Percentiles rank a stretch among this genome's conserved stretches.
Conservation (phyloP, 352 stramenopile genomes). For the Salisapilia sapeloensis region DNA sequence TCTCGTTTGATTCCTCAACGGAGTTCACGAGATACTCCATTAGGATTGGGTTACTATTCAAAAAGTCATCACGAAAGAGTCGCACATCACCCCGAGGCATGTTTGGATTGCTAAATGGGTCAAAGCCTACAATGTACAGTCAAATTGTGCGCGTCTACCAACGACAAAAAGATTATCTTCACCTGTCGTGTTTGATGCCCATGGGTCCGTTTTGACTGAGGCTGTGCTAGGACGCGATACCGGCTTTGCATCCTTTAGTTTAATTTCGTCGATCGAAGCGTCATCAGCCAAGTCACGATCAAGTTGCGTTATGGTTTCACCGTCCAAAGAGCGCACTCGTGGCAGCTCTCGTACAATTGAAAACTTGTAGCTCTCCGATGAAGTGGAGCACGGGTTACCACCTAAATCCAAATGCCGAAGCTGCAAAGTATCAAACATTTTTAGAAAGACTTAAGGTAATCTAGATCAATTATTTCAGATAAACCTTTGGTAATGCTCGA, state of each 20-base stretch:
- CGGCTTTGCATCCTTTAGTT: constrained; percentile 1
- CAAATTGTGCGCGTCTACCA: constrained; percentile 1
- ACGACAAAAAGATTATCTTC: neutral
- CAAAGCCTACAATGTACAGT: constrained; percentile 8
- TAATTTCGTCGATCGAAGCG: constrained; percentile 12
- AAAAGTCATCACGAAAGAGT: constrained; percentile 69
- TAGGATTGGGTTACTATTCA: constrained; percentile 73
- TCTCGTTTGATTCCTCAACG: constrained; percentile 2
- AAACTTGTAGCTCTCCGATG: constrained; percentile 60
- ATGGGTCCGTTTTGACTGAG: constrained; percentile 1
- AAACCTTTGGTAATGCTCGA: constrained; percentile 25
- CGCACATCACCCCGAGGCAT: constrained; percentile 66
- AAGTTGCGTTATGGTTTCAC: constrained; percentile 47
- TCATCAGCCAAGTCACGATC: constrained; percentile 64
- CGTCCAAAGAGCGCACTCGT: constrained; percentile 50
- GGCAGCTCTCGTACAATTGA: constrained; percentile 34
- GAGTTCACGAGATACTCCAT: constrained; percentile 47
- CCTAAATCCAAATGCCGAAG: constrained; percentile 51
- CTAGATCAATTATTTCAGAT: neutral
- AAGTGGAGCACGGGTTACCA: constrained; percentile 49
- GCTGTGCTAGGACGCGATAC: too few relatives aligned
- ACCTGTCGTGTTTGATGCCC: constrained; percentile 5
- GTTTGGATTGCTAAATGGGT: constrained; percentile 31
- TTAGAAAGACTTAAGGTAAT: neutral
- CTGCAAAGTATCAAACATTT: constrained; percentile 6